Evolutionary conservation across 1,284 basidiomycete species (phyloP), one percentile per base, ranked within the genome.

Genomic region (Ganoderma lucidum): DNA sequence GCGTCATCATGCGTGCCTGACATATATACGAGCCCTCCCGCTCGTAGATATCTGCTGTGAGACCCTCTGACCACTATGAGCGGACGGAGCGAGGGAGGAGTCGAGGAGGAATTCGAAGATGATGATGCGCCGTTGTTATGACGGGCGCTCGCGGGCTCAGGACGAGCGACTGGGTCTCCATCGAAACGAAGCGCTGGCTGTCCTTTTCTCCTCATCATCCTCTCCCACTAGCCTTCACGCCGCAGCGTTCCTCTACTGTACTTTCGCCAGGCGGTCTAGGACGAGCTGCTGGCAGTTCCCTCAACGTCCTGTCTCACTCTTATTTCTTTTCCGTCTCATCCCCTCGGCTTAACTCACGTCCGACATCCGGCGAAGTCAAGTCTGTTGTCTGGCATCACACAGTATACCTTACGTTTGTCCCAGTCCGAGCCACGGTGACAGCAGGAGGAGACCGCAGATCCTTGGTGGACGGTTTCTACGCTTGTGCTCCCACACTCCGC

Each of bases 241-340:
- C 65, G 28, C 68, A 32, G 17, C 35, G 23, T 51, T 15, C 48
- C 64, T 51, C 60, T 59, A 45, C 53, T 45, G 9, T 51, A 12
- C 62, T n/a, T 62, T 51, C 30, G 28, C 70, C 60, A 65, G 70
- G 71, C 48, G 66, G 64, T 61, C 70, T 51, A 63, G 72, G 72
- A 71, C 72, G 70, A 71, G 71, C 72, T 73, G 72, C 72, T 71
- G 72, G 72, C 72, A 73, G 72, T 71, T 73, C 69, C 70, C 61
- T 68, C 56, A 60, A 63, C 68, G 72, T 70, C 72, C 72, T 71
- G 70, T 71, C 72, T 63, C 64, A 53, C 53, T 65, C 67, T 67
- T 71, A 56, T 60, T 62, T n/a, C 35, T 32, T 66, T 60, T 56
- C 68, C 63, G 67, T 66, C 68, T 58, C 62, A 67, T 37, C 69